These are phyloP conservation scores for Cryptococcus wingfieldii DNA, from an alignment of 1,284 basidiomycete genomes.

Conservation along the genomic window DNA sequence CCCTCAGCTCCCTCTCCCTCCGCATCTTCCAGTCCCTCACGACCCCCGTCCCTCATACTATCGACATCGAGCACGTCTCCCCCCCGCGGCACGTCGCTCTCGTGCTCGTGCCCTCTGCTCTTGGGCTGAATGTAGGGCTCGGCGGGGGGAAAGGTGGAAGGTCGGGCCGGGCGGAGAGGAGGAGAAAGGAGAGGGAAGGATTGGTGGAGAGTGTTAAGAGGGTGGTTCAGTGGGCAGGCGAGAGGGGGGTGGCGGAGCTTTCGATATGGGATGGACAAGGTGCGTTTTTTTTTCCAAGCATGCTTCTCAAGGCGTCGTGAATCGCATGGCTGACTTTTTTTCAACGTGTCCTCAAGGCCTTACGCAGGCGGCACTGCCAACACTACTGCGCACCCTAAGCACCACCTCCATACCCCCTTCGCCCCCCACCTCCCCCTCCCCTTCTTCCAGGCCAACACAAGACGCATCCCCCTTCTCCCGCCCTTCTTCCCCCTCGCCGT, in stretches of 20 bases:
- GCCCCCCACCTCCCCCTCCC: constrained; percentile 10
- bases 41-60: not conserved
- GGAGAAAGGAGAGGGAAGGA: constrained; percentile 9
- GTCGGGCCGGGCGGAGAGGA: not conserved
- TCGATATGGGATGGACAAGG: constrained; percentile 30
- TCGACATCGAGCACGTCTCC: not conserved
- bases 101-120: constrained; percentile 5
- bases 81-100: constrained; percentile 14
- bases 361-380: constrained; percentile 11
- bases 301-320: not conserved
- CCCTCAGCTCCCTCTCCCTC: constrained; percentile 30
- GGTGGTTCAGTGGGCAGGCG: constrained; percentile 27
- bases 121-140: not conserved
- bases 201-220: constrained; percentile 25
- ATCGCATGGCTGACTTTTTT: not conserved
- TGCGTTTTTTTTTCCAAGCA: not conserved
- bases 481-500: not conserved
- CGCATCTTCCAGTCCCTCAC: constrained; percentile 28
- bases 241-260: constrained; percentile 29
- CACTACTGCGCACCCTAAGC: constrained; percentile 5
- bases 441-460: constrained; percentile 5
- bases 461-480: constrained; percentile 1
- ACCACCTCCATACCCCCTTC: constrained; percentile 5
- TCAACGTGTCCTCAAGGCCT: constrained; percentile 2
- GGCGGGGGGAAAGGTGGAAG: not conserved